Base-by-base conservation (phyloP, 495 filamentous ascomycete species). In the Penicillium robsamsonii region DNA sequence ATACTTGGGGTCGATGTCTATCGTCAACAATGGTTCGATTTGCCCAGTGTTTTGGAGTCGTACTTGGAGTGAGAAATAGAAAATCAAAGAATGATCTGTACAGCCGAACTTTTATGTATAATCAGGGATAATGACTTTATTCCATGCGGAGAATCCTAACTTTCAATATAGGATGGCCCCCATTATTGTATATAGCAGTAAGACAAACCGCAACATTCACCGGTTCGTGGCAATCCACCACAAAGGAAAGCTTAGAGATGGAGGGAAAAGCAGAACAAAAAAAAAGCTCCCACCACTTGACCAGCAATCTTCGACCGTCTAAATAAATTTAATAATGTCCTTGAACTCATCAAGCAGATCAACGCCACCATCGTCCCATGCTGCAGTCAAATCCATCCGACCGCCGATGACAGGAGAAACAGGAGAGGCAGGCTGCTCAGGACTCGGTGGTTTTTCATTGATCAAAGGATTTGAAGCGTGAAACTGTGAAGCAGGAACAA, bases 271-370 rank as follows among this genome's bases (percentile, higher is more conserved):
- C 25, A 29, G 17, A 24, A 11, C 22, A 50, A 25, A 51, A 8
- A 8, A 13, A 7, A 49, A 22, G 22, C 22, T 41, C 4, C 17
- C 25, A 43, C 20, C 30, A 35, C 5, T 17, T n/a, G 12, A 2
- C 13, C 30, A 10, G 9, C 25, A 42, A 12, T 43, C 1, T 5
- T 5, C 9, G 0, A 13, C 3, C 38, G 1, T 17, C 12, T 52
- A 52, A 9, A 42, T 31, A 41, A 75, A 71, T 41, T 75, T 66
- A 53, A 76, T 65, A 42, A 73, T 63, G 38, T 75, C 69, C 24
- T 69, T 70, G 52, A 74, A 75, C 44, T 76, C 72, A 35, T 73
- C 60, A 27, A 72, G 54, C 30, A 76, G 42, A 12, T 45, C 48
- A 11, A 52, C 59, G n/a, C 42, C 43, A 15, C 50, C 46, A 11